These are phyloP conservation scores for Anacardium occidentale DNA, from an alignment of 345 rosid genomes.

Conservation along the genomic window DNA sequence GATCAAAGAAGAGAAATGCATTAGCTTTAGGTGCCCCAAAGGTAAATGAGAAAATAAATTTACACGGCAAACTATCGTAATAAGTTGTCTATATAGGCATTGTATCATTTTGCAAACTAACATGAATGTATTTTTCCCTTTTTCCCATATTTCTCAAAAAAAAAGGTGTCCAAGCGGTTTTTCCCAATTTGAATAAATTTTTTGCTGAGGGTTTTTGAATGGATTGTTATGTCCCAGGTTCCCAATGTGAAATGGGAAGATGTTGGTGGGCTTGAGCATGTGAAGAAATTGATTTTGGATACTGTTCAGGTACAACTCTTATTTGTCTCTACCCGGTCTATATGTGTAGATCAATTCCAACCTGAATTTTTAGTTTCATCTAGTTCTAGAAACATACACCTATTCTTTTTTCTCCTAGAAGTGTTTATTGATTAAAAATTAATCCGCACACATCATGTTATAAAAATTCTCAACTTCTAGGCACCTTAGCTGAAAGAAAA, in stretches of 20 bases:
- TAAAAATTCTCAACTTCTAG: too few relatives aligned
- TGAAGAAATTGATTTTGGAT: constrained; percentile 86
- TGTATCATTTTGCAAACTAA: background rate
- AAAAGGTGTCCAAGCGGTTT: constrained; percentile 1
- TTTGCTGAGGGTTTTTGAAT: constrained; percentile 14
- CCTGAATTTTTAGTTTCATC: constrained; percentile 5
- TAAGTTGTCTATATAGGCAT: background rate
- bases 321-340: constrained; percentile 11
- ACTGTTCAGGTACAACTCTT: constrained; percentile 70
- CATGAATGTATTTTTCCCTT: background rate
- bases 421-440: background rate
- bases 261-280: constrained; percentile 98
- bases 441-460: background rate
- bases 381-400: background rate
- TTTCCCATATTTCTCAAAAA: background rate
- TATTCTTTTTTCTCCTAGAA: background rate
- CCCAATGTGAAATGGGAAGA: constrained; percentile 98
- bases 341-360: background rate
- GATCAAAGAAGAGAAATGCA: constrained; percentile 93
- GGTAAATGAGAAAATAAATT: constrained; percentile 39
- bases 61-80: background rate
- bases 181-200: constrained; percentile 9
- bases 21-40: constrained; percentile 95
- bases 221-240: constrained; percentile 45
- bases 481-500: too few relatives aligned